Evolutionary conservation across 352 stramenopile species (phyloP).

Genomic region (Globisporangium irregulare): DNA sequence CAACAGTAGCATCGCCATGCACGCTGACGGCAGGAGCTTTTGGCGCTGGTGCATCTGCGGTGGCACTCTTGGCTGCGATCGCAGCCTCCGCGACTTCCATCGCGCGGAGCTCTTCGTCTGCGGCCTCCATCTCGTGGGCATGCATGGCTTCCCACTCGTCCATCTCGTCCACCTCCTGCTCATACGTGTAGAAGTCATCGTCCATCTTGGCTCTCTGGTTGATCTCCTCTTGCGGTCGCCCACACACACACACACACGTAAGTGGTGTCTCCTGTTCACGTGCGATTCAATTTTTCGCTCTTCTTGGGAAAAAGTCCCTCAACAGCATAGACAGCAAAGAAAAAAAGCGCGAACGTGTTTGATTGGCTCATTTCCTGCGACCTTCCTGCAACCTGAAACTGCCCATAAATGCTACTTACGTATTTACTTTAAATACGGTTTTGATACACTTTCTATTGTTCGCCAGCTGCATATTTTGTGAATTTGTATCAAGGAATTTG

Average conservation of each 20-base stretch:
- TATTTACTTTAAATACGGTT: too few relatives aligned
- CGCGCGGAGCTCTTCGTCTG: conserved; percentile 54
- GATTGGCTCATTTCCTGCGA: conserved; percentile 22
- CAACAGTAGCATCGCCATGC: background rate
- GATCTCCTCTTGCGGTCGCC: background rate
- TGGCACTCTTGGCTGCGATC: conserved; percentile 9
- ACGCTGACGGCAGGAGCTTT: background rate
- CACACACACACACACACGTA: background rate
- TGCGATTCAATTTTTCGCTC: background rate
- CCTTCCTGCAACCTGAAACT: too few relatives aligned
- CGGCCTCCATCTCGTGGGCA: conserved; percentile 74
- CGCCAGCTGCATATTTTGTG: too few relatives aligned
- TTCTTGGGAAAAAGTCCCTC: background rate
- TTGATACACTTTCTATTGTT: too few relatives aligned
- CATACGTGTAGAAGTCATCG: conserved; percentile 71
- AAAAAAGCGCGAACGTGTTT: conserved; percentile 32
- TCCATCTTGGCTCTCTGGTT: conserved; percentile 40
- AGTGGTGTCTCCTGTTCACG: background rate
- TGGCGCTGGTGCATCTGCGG: conserved; percentile 4
- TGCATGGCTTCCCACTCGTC: conserved; percentile 88
- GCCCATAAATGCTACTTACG: too few relatives aligned
- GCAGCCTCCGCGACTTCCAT: conserved; percentile 52
- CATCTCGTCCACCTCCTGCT: conserved; percentile 70
- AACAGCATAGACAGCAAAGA: background rate
- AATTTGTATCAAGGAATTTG: too few relatives aligned